These are phyloP conservation scores for Nitzschia putrida DNA, from an alignment of 108 stramenopile species.

Conservation along the genomic window DNA sequence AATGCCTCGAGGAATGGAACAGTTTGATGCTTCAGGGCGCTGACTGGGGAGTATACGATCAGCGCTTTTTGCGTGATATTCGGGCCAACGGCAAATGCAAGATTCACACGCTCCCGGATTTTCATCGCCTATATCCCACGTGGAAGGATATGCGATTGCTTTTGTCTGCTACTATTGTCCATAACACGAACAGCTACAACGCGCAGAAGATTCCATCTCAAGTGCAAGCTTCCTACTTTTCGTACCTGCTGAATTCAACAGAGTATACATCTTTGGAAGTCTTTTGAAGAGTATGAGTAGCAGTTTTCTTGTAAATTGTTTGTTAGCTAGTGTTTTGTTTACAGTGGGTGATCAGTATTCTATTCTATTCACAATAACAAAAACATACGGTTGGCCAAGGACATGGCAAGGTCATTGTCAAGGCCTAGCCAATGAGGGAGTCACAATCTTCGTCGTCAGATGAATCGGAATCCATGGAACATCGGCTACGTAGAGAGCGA, in stretches of 20 bases:
- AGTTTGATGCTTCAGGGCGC: slow-evolving; percentile 3
- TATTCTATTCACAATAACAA: too few species aligned
- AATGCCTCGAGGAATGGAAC: slow-evolving; percentile 17
- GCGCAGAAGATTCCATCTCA: slow-evolving; percentile 2
- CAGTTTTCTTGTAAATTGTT: too few species aligned
- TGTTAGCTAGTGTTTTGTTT: too few species aligned
- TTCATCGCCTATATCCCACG: slow-evolving; percentile 18
- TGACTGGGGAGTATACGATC: slow-evolving; percentile 1
- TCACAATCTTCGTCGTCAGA: slow-evolving; percentile 1
- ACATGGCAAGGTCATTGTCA: too few species aligned
- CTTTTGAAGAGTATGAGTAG: too few species aligned
- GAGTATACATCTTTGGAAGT: not conserved
- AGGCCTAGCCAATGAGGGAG: not conserved
- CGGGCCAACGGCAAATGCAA: not conserved
- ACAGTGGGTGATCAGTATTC: too few species aligned
- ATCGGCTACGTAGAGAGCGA: slow-evolving; percentile 14
- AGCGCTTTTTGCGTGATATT: slow-evolving; percentile 5
- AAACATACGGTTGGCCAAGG: too few species aligned
- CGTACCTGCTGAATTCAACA: slow-evolving; percentile 11
- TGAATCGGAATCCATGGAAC: not conserved
- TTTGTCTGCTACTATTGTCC: slow-evolving; percentile 15
- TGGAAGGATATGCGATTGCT: slow-evolving; percentile 22
- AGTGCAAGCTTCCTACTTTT: slow-evolving; percentile 10
- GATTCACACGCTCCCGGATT: slow-evolving; percentile 5
- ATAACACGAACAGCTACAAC: slow-evolving; percentile 21